These are phyloP conservation scores for Tricholoma flavovirens DNA, from an alignment of 768 basidiomycete genomes.

Conservation along the genomic window DNA sequence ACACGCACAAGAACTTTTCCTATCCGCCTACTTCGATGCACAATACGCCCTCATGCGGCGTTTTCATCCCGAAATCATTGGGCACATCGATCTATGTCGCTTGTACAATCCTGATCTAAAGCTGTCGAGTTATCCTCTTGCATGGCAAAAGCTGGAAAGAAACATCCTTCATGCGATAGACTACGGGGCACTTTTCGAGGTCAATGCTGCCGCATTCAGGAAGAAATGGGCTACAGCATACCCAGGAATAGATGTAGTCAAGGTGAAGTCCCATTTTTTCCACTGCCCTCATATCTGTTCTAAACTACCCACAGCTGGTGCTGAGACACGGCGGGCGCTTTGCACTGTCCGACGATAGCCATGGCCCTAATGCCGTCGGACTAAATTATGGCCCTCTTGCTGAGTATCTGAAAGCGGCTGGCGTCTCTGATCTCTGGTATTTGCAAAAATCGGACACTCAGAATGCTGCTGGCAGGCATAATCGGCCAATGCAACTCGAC, in stretches of 20 bases:
- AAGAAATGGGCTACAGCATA: constrained; percentile 88
- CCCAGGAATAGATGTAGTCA: constrained; percentile 71
- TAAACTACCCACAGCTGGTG: constrained; percentile 51
- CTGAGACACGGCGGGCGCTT: constrained; percentile 64
- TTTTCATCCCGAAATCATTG: constrained; percentile 83
- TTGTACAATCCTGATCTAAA: constrained; percentile 66
- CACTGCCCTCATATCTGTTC: background rate
- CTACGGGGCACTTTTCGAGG: constrained; percentile 91
- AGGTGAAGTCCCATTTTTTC: constrained; percentile 37
- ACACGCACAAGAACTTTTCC: constrained; percentile 39
- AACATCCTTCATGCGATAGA: constrained; percentile 67
- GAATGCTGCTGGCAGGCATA: constrained; percentile 43
- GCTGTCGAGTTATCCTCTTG: constrained; percentile 50
- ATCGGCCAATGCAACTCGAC: constrained; percentile 38
- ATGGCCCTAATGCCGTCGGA: constrained; percentile 84
- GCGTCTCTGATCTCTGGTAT: constrained; percentile 63
- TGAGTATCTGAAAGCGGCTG: constrained; percentile 57
- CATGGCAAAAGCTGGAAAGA: constrained; percentile 61
- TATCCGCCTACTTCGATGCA: constrained; percentile 76
- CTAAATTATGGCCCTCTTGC: constrained; percentile 70
- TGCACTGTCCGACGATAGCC: constrained; percentile 92
- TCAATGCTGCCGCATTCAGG: constrained; percentile 87
- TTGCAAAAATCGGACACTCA: constrained; percentile 34
- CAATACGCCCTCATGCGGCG: constrained; percentile 67
- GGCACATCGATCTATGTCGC: constrained; percentile 90